These are phyloP conservation scores for Byssochlamys sp. DNA, from an alignment of 2,329 filamentous ascomycete genomes.

Conservation along the genomic window DNA sequence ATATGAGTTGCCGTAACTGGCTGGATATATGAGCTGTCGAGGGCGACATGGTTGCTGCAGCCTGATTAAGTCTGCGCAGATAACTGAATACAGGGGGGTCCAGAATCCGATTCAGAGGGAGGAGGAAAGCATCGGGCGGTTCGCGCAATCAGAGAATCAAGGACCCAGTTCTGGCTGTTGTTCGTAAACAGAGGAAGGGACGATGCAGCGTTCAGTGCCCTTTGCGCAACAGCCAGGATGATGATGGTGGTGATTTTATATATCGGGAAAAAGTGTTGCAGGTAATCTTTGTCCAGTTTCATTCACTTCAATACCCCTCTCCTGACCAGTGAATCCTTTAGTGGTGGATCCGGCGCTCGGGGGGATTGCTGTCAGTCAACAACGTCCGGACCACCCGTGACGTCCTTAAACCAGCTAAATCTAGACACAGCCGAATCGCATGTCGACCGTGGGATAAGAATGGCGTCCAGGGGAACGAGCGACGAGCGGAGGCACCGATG, in stretches of 20 bases:
- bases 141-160: neutral
- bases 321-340: neutral
- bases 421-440: conserved; percentile 12
- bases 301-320: neutral
- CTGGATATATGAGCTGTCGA: conserved; percentile 45
- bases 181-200: neutral
- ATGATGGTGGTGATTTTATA: neutral
- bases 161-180: neutral
- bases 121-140: neutral
- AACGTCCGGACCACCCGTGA: conserved; percentile 14
- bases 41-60: conserved; percentile 43
- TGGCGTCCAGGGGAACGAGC: neutral
- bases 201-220: neutral
- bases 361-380: conserved; percentile 10
- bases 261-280: neutral
- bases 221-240: neutral
- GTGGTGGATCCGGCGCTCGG: neutral
- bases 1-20: conserved; percentile 57
- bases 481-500: neutral
- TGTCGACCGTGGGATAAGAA: conserved; percentile 8
- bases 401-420: conserved; percentile 12
- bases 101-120: neutral
- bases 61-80: neutral
- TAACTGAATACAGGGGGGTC: neutral
- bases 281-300: neutral